Conservation (phyloP, 106 monocot species). For the Gastrodia elata region DNA sequence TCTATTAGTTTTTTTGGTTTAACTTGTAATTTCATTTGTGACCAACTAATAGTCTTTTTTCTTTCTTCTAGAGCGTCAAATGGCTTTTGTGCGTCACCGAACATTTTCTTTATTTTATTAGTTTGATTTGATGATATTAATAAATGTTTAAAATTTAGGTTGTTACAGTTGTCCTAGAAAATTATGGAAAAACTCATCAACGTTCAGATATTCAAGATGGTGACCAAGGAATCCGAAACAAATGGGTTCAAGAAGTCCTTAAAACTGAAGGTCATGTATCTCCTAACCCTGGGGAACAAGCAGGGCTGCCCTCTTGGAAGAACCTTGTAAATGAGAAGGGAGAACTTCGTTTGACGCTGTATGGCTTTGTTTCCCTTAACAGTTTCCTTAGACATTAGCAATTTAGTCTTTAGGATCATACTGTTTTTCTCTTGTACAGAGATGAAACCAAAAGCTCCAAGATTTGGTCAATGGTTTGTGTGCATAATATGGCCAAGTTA, state of each 20-base stretch:
- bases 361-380: constrained; percentile 8
- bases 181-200: constrained; percentile 42
- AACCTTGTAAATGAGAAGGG: constrained; percentile 50
- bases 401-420: not conserved
- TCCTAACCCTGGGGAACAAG: constrained; percentile 19
- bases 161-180: constrained; percentile 78
- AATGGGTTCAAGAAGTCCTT: constrained; percentile 69
- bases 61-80: not conserved
- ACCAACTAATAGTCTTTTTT: too few relatives aligned
- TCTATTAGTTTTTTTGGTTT: not conserved
- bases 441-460: constrained; percentile 58
- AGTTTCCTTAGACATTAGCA: constrained; percentile 3
- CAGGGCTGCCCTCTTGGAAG: constrained; percentile 73
- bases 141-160: constrained; percentile 37
- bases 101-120: not conserved
- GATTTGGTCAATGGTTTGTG: constrained; percentile 87
- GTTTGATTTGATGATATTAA: not conserved
- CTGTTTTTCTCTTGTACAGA: constrained; percentile 19
- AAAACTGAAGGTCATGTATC: constrained; percentile 59
- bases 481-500: constrained; percentile 82
- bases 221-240: constrained; percentile 22
- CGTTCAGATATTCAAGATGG: constrained; percentile 22
- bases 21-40: not conserved
- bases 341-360: constrained; percentile 48
- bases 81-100: not conserved